These are phyloP conservation scores for Teratosphaeria nubilosa DNA, from an alignment of 2,329 filamentous ascomycete species.

Conservation along the genomic window DNA sequence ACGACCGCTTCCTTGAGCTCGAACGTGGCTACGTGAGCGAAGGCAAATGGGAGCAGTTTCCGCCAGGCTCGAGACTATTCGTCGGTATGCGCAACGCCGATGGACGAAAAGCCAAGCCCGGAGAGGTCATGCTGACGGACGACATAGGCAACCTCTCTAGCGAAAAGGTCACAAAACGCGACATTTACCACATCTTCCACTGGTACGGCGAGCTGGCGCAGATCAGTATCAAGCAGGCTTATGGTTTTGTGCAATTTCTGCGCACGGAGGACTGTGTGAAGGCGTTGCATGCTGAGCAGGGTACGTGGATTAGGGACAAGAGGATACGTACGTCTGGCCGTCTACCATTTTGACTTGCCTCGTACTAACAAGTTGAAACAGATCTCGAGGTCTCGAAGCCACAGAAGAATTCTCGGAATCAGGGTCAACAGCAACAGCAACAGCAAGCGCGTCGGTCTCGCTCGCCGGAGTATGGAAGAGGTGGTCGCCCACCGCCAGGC, in stretches of 20 bases:
- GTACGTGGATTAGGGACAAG: conserved; percentile 71
- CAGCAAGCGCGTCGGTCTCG: conserved; percentile 39
- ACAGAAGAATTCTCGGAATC: conserved; percentile 45
- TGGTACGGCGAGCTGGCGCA: conserved; percentile 79
- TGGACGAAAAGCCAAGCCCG: conserved; percentile 4
- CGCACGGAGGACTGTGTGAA: conserved; percentile 61
- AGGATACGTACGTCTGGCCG: conserved; percentile 66
- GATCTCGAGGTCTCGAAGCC: conserved; percentile 85
- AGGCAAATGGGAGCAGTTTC: conserved; percentile 73
- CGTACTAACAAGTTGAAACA: conserved; percentile 26
- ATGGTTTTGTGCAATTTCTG: conserved; percentile 93
- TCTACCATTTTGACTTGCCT: background rate
- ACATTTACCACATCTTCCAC: conserved; percentile 86
- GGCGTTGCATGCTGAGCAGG: conserved; percentile 71
- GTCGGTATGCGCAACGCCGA: conserved; percentile 50
- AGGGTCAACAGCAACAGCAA: conserved; percentile 11
- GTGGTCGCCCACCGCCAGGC: conserved; percentile 37
- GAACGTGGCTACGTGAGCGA: conserved; percentile 68
- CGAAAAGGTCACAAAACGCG: conserved; percentile 84
- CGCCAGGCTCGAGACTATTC: conserved; percentile 65
- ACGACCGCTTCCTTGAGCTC: conserved; percentile 62
- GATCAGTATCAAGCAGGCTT: conserved; percentile 92
- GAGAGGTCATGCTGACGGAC: conserved; percentile 1
- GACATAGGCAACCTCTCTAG: conserved; percentile 73
- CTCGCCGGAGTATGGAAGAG: conserved; percentile 51